Conservation (phyloP, 768 basidiomycete species). For the Leccinum sublutescens region DNA sequence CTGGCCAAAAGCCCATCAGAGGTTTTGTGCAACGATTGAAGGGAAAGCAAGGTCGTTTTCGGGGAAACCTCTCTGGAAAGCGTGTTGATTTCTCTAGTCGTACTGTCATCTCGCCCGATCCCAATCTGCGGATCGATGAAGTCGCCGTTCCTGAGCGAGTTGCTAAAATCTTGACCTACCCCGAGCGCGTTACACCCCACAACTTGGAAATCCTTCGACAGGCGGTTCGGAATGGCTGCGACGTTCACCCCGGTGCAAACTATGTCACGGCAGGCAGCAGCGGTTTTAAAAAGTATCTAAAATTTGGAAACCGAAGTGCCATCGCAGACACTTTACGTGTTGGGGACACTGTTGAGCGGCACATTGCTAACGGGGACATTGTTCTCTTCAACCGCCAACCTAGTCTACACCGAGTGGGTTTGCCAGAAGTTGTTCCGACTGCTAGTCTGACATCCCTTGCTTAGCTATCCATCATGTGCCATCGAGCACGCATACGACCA, state of each 20-base stretch:
- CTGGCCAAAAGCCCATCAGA: slow-evolving; percentile 91
- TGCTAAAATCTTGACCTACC: slow-evolving; percentile 93
- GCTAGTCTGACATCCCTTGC: slow-evolving; percentile 3
- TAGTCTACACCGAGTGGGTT: slow-evolving; percentile 85
- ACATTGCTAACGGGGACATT: slow-evolving; percentile 93
- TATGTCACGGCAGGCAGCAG: slow-evolving; percentile 82
- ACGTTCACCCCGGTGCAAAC: slow-evolving; percentile 93
- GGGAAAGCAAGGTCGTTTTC: slow-evolving; percentile 98
- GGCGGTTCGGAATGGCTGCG: slow-evolving; percentile 85
- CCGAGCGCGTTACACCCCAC: slow-evolving; percentile 89
- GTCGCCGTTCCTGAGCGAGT: slow-evolving; percentile 96
- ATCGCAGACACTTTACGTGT: slow-evolving; percentile 80
- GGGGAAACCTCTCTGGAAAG: slow-evolving; percentile 97
- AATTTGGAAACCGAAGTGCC: slow-evolving; percentile 77
- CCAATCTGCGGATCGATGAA: slow-evolving; percentile 98
- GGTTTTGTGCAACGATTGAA: slow-evolving; percentile 98
- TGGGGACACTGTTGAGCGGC: slow-evolving; percentile 93
- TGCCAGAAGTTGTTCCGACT: not conserved
- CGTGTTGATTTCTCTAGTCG: slow-evolving; percentile 98
- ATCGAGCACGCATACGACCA: slow-evolving; percentile 92
- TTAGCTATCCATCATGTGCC: slow-evolving; percentile 97
- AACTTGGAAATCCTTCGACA: slow-evolving; percentile 76
- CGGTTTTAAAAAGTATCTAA: slow-evolving; percentile 82
- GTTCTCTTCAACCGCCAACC: slow-evolving; percentile 99
- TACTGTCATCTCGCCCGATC: slow-evolving; percentile 98